These are phyloP conservation scores for Aaosphaeria arxii DNA, from an alignment of 2,329 filamentous ascomycete genomes.

Conservation along the genomic window DNA sequence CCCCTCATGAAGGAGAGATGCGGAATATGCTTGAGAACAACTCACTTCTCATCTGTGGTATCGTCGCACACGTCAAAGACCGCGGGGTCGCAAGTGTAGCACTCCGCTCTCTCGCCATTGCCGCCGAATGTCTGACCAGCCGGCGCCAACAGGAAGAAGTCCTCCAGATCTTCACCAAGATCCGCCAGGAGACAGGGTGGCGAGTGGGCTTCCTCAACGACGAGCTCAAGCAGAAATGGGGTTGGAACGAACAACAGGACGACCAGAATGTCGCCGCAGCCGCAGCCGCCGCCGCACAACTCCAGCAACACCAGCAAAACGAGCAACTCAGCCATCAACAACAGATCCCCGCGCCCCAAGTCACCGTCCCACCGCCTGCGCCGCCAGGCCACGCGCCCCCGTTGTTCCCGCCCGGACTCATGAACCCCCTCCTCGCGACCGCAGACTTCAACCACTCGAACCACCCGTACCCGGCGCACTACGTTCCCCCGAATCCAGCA, in stretches of 20 bases:
- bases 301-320: constrained; percentile 8
- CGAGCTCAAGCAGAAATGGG: constrained; percentile 75
- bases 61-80: constrained; percentile 81
- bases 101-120: constrained; percentile 74
- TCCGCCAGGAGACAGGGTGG: constrained; percentile 77
- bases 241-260: constrained; percentile 53
- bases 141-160: constrained; percentile 77
- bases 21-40: constrained; percentile 68
- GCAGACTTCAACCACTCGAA: constrained; percentile 76
- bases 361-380: constrained; percentile 13
- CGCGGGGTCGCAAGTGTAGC: constrained; percentile 75
- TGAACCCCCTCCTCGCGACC: constrained; percentile 68
- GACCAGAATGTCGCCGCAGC: not conserved
- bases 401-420: constrained; percentile 48
- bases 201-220: constrained; percentile 67
- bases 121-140: constrained; percentile 68
- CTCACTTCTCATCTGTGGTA: constrained; percentile 83
- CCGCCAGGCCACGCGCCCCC: constrained; percentile 12
- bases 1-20: constrained; percentile 64
- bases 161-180: constrained; percentile 70
- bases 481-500: constrained; percentile 64
- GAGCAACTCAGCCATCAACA: constrained; percentile 21
- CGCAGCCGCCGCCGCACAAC: constrained; percentile 13
- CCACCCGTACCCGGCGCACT: constrained; percentile 79
- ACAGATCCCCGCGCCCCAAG: constrained; percentile 14